Conservation (phyloP, 2,329 filamentous ascomycete species). For the Triangularia setosa region DNA sequence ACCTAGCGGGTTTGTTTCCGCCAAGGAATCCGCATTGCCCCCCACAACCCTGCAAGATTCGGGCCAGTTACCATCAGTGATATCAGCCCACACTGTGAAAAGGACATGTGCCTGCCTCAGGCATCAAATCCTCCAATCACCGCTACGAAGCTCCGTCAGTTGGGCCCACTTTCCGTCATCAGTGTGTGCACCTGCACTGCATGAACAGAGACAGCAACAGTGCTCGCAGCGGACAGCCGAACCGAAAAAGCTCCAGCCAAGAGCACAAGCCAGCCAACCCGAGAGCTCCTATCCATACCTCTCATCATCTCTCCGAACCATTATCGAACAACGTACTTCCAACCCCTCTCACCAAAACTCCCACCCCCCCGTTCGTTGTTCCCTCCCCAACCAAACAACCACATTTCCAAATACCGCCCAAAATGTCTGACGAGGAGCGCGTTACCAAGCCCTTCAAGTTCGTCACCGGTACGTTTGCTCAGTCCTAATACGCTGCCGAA, state of each 20-base stretch:
- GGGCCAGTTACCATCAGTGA: conserved; percentile 10
- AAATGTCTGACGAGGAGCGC: conserved; percentile 87
- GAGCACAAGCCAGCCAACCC: conserved; percentile 7
- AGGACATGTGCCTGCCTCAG: conserved; percentile 13
- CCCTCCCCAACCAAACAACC: conserved; percentile 37
- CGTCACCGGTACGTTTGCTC: conserved; percentile 78
- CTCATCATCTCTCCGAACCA: conserved; percentile 21
- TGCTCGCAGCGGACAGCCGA: conserved; percentile 8
- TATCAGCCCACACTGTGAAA: conserved; percentile 21
- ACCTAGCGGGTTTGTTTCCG: conserved; percentile 11
- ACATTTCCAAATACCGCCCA: conserved; percentile 45
- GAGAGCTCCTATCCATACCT: conserved; percentile 8
- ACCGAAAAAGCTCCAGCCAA: conserved; percentile 9
- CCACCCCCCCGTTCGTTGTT: conserved; percentile 31
- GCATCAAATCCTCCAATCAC: conserved; percentile 7
- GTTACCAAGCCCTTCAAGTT: conserved; percentile 99
- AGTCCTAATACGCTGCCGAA: conserved; percentile 24
- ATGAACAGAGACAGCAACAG: conserved; percentile 1
- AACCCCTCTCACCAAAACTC: conserved; percentile 20
- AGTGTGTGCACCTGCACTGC: conserved; percentile 3
- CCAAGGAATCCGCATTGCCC: not conserved
- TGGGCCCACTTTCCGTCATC: conserved; percentile 26
- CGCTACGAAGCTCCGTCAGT: not conserved
- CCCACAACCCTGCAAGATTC: conserved; percentile 9
- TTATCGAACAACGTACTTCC: conserved; percentile 20